These are phyloP conservation scores for Cylindrodendrum hubeiense DNA, from an alignment of 2,329 filamentous ascomycete genomes.

Conservation along the genomic window DNA sequence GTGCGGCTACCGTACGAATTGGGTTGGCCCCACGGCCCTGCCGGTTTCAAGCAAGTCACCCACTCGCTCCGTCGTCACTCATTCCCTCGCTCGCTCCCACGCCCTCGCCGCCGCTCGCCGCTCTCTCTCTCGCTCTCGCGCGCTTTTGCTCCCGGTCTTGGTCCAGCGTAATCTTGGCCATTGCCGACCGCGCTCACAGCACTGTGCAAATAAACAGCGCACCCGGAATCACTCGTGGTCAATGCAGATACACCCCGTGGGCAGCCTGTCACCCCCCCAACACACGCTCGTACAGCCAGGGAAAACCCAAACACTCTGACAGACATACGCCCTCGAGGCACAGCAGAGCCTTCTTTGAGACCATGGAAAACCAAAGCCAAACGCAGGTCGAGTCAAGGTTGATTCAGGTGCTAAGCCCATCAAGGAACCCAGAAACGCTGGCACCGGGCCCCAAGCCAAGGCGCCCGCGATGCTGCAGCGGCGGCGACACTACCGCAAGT, in stretches of 20 bases:
- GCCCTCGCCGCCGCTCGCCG: neutral
- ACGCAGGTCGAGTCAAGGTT: constrained; percentile 11
- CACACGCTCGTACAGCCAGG: neutral
- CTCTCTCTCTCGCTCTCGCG: neutral
- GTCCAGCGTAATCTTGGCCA: neutral
- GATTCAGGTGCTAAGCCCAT: neutral
- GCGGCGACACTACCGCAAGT: constrained; percentile 26
- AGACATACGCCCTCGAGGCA: neutral
- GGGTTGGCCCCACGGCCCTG: constrained; percentile 39
- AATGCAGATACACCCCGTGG: neutral
- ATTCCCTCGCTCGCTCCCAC: constrained; percentile 22
- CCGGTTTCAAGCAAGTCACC: constrained; percentile 35
- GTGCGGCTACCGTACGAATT: constrained; percentile 44
- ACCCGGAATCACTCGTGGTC: neutral
- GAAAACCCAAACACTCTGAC: neutral
- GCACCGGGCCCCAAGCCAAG: neutral
- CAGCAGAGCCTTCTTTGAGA: neutral
- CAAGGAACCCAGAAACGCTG: neutral
- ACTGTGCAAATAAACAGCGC: constrained; percentile 7
- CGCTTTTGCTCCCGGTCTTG: constrained; percentile 2
- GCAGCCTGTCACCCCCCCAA: neutral
- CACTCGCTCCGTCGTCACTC: constrained; percentile 22
- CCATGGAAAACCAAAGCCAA: constrained; percentile 8
- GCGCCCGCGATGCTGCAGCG: constrained; percentile 7
- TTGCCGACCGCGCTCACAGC: constrained; percentile 1